Base-by-base conservation (phyloP, 345 rosid species). In the Linum usitatissimum region DNA sequence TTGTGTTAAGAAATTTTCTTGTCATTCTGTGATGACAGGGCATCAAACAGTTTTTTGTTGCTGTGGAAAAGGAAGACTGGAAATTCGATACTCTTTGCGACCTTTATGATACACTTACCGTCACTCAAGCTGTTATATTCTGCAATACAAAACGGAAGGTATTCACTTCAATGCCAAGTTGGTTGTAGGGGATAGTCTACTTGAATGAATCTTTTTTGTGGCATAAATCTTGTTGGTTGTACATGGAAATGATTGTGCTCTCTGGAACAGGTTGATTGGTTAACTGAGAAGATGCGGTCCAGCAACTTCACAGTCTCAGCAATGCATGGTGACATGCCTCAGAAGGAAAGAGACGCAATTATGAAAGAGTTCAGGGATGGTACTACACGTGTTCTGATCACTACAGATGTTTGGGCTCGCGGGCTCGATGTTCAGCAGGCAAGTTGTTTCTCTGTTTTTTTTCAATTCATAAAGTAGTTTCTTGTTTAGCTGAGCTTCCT, bases 271-370 rank as follows among this genome's bases (percentile, higher is more conserved):
- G 99, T 93, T 77, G 99, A 93, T 75, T 93, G 97, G 97, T 81
- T 93, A 20, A 88, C 96, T 54, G 97, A 86, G 81, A 93, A 86
- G 79, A 90, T 93, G 99, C 88, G 96, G n/a, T 83, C 72, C 71
- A 73, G 77, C 78, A 87, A 93, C 77, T 90, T 93, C 65, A 86
- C 97, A 0, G 97, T 90, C 68, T 93, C 97, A 38, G 83, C 99
- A 71, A 93, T 93, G 97, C 99, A 93, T 55, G 99, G 97, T 3
- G 99, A 93, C 78, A 87, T 93, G 99, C 99, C 99, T 73, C 97
- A 90, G 75, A 93, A 71, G 76, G 99, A 93, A 59, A 86, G 97
- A 80, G 99, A 90, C 70, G 92, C 86, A 57, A 87, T 90, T 64
- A 87, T 93, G 96, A 68, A 59, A 18, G 90, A 93, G 69, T 93